Conservation (phyloP, 352 stramenopile genomes). For the Phytophthora podocarpi region DNA sequence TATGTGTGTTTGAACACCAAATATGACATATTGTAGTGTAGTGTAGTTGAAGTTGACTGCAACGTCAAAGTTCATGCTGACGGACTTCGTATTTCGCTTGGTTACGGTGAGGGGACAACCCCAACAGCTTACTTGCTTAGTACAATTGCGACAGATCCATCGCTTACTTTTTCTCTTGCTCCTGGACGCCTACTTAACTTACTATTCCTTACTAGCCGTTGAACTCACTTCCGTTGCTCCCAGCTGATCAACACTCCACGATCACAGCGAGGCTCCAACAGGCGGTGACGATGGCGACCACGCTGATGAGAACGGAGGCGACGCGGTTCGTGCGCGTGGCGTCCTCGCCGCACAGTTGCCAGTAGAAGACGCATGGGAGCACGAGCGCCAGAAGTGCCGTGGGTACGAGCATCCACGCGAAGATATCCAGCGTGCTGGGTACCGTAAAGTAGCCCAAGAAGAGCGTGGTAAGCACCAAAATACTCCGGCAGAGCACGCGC, state of each 20-base stretch:
- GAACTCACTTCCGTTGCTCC: neutral
- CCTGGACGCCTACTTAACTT: no score
- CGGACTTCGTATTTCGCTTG: no score
- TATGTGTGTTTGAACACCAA: neutral
- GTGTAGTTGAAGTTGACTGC: slow-evolving; percentile 20
- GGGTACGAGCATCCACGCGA: slow-evolving; percentile 70
- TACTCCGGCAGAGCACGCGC: slow-evolving; percentile 52
- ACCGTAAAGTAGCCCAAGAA: slow-evolving; percentile 56
- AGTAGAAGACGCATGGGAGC: slow-evolving; percentile 75
- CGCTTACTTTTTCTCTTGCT: no score
- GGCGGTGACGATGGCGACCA: slow-evolving; percentile 54
- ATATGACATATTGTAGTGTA: slow-evolving; percentile 17
- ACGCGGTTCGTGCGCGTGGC: slow-evolving; percentile 48
- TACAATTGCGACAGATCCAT: slow-evolving; percentile 1
- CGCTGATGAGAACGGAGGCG: slow-evolving; percentile 45
- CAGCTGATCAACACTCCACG: slow-evolving; percentile 33
- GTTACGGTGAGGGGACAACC: no score
- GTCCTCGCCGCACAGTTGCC: slow-evolving; percentile 69
- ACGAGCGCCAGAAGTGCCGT: slow-evolving; percentile 63
- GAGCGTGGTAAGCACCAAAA: slow-evolving; percentile 56
- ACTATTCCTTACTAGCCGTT: slow-evolving; percentile 10
- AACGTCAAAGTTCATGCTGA: no score
- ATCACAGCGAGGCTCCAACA: slow-evolving; percentile 59
- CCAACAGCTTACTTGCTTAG: neutral
- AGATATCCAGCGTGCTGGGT: slow-evolving; percentile 64